Evolutionary conservation across 306 rosid genomes (phyloP).

Genomic region (Inga laurina): DNA sequence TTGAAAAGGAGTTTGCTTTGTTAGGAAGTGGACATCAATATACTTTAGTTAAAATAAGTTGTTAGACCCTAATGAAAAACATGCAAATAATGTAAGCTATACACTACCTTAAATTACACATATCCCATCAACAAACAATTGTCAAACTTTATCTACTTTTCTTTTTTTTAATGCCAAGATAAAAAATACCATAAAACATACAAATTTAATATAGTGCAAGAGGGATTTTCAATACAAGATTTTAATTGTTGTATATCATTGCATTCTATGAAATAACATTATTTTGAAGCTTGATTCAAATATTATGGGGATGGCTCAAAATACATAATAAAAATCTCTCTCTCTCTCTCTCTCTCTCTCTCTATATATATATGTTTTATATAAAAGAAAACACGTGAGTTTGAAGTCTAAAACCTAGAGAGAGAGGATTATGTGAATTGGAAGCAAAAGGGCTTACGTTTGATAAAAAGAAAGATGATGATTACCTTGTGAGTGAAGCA

Average conservation of each 20-base stretch:
- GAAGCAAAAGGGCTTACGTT: slow-evolving; percentile 66
- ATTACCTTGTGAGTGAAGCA: slow-evolving; percentile 99
- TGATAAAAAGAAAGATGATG: slow-evolving; percentile 42
- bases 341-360: background rate
- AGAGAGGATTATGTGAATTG: slow-evolving; percentile 63
- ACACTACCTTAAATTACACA: slow-evolving; percentile 31
- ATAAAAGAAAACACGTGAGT: slow-evolving; percentile 45
- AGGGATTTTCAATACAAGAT: too few relatives aligned
- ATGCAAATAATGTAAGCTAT: slow-evolving; percentile 51
- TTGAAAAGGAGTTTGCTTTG: slow-evolving; percentile 40
- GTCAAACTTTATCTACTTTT: slow-evolving; percentile 21
- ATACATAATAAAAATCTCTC: background rate
- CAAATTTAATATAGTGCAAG: background rate
- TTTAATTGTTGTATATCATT: background rate
- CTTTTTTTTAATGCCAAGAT: slow-evolving; percentile 15
- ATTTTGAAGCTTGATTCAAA: background rate
- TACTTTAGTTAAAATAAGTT: slow-evolving; percentile 51
- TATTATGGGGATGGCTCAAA: background rate
- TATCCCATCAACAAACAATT: slow-evolving; percentile 29
- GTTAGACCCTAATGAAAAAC: slow-evolving; percentile 61
- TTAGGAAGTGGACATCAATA: slow-evolving; percentile 42
- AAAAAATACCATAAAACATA: background rate
- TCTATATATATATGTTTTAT: background rate
- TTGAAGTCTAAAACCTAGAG: slow-evolving; percentile 43
- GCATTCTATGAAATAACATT: background rate